Percentiles rank a stretch among this genome's conserved stretches.
phyloP scores from a whole-genome alignment of 2,329 filamentous ascomycete genomes.

The Sarocladium kiliense region DNA sequence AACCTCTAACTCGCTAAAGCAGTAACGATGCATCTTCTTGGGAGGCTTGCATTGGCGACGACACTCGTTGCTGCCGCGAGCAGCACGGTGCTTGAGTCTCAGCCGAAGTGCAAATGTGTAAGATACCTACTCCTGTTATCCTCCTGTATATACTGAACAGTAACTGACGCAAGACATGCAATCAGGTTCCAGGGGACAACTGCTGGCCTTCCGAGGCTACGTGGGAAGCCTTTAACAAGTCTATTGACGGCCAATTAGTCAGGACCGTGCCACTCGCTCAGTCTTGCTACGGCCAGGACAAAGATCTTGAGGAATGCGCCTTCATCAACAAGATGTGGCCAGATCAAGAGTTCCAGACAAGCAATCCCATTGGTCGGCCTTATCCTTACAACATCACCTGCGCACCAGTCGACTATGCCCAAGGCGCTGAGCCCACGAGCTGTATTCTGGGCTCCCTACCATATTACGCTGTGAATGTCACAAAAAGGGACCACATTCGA shows the following conservation, averaged over 20 bases:
- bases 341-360: constrained; percentile 20
- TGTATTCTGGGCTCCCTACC: constrained; percentile 19
- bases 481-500: constrained; percentile 13
- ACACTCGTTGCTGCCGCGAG: no score
- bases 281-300: constrained; percentile 20
- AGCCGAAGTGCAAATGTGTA: constrained; percentile 9
- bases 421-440: constrained; percentile 10
- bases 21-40: no score
- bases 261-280: constrained; percentile 18
- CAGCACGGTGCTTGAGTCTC: no score
- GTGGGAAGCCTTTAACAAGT: constrained; percentile 15
- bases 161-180: background rate
- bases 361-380: constrained; percentile 19
- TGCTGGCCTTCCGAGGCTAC: constrained; percentile 16
- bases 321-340: constrained; percentile 19
- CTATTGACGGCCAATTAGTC: constrained; percentile 16
- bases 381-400: constrained; percentile 24
- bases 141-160: background rate
- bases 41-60: no score
- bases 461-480: constrained; percentile 20
- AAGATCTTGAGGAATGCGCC: constrained; percentile 17
- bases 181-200: constrained; percentile 16
- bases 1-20: no score
- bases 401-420: constrained; percentile 18
- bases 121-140: background rate